Percentiles rank a stretch among this genome's conserved stretches.
phyloP scores from a whole-genome alignment of 768 basidiomycete genomes.

The Coprinopsis cinerea region DNA sequence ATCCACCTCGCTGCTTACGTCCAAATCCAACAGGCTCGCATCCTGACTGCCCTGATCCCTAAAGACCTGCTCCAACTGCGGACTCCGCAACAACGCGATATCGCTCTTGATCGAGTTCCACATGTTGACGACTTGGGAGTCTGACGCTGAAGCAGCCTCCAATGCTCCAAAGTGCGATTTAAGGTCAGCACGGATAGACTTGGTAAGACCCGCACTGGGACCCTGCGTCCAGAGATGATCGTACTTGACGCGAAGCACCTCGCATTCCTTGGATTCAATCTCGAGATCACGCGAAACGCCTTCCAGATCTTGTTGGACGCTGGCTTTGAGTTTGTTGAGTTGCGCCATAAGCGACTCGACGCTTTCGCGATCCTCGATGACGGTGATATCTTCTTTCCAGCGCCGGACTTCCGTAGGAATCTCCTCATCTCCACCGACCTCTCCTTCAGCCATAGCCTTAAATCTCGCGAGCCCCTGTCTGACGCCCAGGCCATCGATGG shows the following conservation, averaged over 20 bases:
- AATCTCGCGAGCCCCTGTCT: slow-evolving; percentile 64
- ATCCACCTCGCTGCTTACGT: slow-evolving; percentile 53
- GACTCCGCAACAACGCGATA: slow-evolving; percentile 53
- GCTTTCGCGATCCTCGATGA: slow-evolving; percentile 62
- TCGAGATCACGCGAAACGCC: slow-evolving; percentile 64
- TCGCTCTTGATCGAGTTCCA: slow-evolving; percentile 71
- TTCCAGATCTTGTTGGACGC: slow-evolving; percentile 58
- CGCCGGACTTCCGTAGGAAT: slow-evolving; percentile 65
- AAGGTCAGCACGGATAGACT: slow-evolving; percentile 68
- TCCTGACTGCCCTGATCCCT: slow-evolving; percentile 38
- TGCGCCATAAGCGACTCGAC: slow-evolving; percentile 60
- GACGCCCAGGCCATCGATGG: slow-evolving; percentile 77
- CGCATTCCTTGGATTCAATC: slow-evolving; percentile 80
- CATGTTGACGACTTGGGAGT: slow-evolving; percentile 64
- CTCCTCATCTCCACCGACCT: slow-evolving; percentile 55
- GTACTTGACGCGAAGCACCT: slow-evolving; percentile 82
- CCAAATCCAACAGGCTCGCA: slow-evolving; percentile 56
- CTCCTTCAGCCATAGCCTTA: slow-evolving; percentile 64
- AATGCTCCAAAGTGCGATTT: slow-evolving; percentile 58
- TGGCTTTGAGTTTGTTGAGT: slow-evolving; percentile 52
- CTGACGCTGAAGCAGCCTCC: slow-evolving; percentile 72
- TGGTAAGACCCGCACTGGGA: slow-evolving; percentile 71
- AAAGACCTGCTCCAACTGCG: slow-evolving; percentile 59
- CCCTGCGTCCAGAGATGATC: slow-evolving; percentile 83
- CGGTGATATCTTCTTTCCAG: slow-evolving; percentile 68